Evolutionary conservation across 148 eudicot genomes (phyloP), one percentile per base, ranked within the genome.

Genomic region (Vaccinium macrocarpon): DNA sequence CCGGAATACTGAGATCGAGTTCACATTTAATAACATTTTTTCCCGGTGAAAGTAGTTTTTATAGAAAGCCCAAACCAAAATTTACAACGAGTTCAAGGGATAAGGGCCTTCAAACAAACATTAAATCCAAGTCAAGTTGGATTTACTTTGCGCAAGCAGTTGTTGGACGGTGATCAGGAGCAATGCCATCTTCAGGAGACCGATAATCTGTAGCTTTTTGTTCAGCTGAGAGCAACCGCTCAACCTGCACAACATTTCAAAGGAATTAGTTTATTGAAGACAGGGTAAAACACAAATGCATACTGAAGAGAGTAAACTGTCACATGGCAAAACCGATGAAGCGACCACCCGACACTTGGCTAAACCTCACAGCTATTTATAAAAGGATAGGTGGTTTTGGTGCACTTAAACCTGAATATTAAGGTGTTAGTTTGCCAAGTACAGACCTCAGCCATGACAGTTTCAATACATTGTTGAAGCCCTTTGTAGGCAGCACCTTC

Each of bases 391-490:
- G 59, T 11, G 81, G 50, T 46, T 42, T 82, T 79, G 27, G 55
- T 71, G 72, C 70, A 55, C 77, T 38, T 80, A 27, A 21, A 57
- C 51, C 81, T 70, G 10, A 66, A 52, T 4, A 68, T 27, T 53
- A 55, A 80, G 48, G 50, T 25, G 23, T 27, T n/a, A 86, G 62
- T 78, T 50, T 73, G 25, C 79, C 73, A 78, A 49, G 84, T 72
- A 88, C 94, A 89, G 56, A 97, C 98, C 99, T 97, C 98, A 70
- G 99, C 99, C 95, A 97, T 95, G 79, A 97, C 99, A 64, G 99
- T 95, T 77, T 95, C 99, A 78, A 97, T 93, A 87, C 99, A 97
- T 81, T 97, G 99, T 87, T 97, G 96, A 88, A 97, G 99, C 82
- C 99, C 99, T 86, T 93, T 95, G 84, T 93, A 89, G 83, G 99